These are phyloP conservation scores for Colletotrichum karsti DNA, from an alignment of 2,329 filamentous ascomycete genomes.

Conservation along the genomic window DNA sequence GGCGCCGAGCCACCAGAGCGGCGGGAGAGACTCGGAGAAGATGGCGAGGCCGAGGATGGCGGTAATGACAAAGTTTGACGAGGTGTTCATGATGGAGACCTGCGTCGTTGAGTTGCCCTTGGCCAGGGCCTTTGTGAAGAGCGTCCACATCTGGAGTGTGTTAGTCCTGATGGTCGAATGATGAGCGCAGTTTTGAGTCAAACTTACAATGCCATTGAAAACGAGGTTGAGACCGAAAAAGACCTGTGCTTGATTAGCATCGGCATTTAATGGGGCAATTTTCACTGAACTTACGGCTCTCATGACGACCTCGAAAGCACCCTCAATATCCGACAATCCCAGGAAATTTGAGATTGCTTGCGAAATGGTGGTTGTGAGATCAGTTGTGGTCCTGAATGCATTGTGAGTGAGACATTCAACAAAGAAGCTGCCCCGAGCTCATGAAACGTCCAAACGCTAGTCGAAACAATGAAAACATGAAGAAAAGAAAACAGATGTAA, in stretches of 20 bases:
- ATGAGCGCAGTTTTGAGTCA: background rate
- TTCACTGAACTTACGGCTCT: conserved; percentile 52
- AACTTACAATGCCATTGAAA: conserved; percentile 74
- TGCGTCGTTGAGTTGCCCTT: conserved; percentile 79
- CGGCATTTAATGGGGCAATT: background rate
- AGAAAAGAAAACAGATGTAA: background rate
- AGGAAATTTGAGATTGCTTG: conserved; percentile 52
- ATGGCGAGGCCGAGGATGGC: conserved; percentile 75
- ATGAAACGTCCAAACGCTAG: background rate
- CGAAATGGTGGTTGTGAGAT: conserved; percentile 60
- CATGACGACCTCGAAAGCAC: conserved; percentile 56
- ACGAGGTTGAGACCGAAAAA: conserved; percentile 80
- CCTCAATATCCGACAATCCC: conserved; percentile 49
- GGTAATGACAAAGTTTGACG: conserved; percentile 82
- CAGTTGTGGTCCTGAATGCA: conserved; percentile 60
- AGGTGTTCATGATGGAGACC: conserved; percentile 84
- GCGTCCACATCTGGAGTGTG: conserved; percentile 74
- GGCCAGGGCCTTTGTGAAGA: conserved; percentile 83
- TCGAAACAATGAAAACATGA: background rate
- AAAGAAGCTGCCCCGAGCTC: background rate
- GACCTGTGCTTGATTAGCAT: conserved; percentile 51
- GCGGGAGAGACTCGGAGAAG: conserved; percentile 76
- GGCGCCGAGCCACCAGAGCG: conserved; percentile 81
- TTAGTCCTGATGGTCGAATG: background rate
- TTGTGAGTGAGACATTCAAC: conserved; percentile 13